Conservation (phyloP, 148 eudicot genomes). For the Vaccinium macrocarpon region DNA sequence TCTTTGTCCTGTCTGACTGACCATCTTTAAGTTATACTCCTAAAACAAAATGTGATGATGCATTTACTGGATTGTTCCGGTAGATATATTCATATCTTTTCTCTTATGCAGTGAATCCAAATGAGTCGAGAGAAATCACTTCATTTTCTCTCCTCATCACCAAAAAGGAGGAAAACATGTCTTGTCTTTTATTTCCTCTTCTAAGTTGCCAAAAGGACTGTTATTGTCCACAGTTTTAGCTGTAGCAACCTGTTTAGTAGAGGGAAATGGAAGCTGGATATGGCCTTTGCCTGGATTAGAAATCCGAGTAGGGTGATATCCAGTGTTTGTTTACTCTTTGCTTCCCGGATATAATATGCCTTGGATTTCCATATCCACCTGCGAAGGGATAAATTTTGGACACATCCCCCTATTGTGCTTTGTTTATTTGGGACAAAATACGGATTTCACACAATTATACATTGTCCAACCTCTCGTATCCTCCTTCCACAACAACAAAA, state of each 20-base stretch:
- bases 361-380: no score
- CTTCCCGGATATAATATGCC: no score
- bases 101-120: not conserved
- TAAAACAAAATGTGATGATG: not conserved
- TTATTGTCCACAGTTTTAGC: not conserved
- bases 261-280: no score
- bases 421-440: no score
- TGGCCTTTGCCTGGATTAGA: no score
- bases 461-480: no score
- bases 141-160: not conserved
- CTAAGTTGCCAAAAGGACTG: not conserved
- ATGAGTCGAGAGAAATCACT: not conserved
- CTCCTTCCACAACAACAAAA: not conserved
- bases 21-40: not conserved
- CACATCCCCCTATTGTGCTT: no score
- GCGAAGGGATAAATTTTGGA: no score
- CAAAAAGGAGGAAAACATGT: not conserved
- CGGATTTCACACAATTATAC: no score
- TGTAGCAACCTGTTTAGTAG: no score
- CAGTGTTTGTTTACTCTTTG: no score
- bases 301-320: no score
- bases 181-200: not conserved
- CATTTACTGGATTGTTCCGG: not conserved
- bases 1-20: not conserved
- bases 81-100: not conserved